Base-by-base conservation (phyloP, 1,139 yeast species). In the Debaryomycetaceae sp. region DNA sequence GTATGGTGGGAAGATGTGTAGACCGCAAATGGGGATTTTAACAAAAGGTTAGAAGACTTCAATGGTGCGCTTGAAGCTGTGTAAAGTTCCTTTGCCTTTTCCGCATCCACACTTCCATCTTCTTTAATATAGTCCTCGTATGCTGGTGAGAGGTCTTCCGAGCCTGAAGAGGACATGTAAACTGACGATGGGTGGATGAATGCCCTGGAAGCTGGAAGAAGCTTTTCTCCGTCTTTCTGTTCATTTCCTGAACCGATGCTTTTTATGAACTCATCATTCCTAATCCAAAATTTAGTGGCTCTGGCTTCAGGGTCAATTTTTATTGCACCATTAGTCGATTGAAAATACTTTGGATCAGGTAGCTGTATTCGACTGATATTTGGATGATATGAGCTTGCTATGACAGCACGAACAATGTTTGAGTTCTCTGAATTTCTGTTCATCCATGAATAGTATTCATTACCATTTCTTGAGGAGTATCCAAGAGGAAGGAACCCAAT, bases 111-210 rank as follows among this genome's bases (percentile, higher is more conserved):
- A 18, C 67, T 50, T 4, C 76, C 74, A 35, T 72, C 75, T 39
- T 73, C 78, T 33, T 56, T 52, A 9, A 58, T 49, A 35, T 56
- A 53, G 16, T 58, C 63, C 34, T 63, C 67, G 26, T 54, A 45
- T 15, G 48, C 44, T 7, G 50, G 46, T 1, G 41, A 41, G 9
- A 33, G 22, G 5, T 51, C 51, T 36, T 61, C 63, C 33, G 50
- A 48, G 33, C 55, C 63, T 5, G 61, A 62, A 30, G 40, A 43
- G 5, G 71, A 72, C 55, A 87, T 87, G 34, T 86, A 52, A 2
- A 83, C 72, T 0, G 96, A 87, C 0, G 92, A 81, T 1, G 97
- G 96, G 55, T 89, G 96, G 13, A 87, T 62, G 48, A 87, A 89
- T 0, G 88, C 87, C 38, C 96, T 65, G 0, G 75, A 67, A 0